Conservation (phyloP, 768 basidiomycete species). For the Neoboletus subvelutipes region DNA sequence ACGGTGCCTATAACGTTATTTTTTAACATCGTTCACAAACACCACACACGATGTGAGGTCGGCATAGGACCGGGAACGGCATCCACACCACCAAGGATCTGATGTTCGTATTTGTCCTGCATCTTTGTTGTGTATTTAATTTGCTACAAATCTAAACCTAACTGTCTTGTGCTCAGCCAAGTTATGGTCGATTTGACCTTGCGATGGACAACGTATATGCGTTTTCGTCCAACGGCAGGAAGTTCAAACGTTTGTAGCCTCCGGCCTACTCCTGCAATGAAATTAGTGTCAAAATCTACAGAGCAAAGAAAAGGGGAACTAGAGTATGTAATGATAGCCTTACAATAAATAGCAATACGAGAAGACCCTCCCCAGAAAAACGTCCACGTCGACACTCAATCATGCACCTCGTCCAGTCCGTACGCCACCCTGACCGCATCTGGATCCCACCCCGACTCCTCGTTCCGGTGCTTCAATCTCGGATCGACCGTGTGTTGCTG, state of each 20-base stretch:
- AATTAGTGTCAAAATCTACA: not conserved
- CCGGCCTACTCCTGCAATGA: not conserved
- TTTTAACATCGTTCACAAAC: not conserved
- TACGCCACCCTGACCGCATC: conserved; percentile 16
- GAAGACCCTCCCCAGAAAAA: too few species aligned
- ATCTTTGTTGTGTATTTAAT: not conserved
- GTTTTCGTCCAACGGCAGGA: not conserved
- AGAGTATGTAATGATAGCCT: conserved; percentile 15
- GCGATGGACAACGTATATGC: not conserved
- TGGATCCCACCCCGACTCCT: conserved; percentile 31
- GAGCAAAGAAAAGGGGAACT: not conserved
- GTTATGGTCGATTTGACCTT: not conserved
- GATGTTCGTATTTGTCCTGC: not conserved
- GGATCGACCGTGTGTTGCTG: conserved; percentile 26
- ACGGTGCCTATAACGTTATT: not conserved
- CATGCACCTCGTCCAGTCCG: conserved; percentile 19
- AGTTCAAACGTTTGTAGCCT: not conserved
- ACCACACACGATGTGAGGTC: not conserved
- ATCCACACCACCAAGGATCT: not conserved
- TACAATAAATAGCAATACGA: conserved; percentile 17
- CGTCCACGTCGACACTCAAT: conserved; percentile 1
- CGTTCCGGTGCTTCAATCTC: conserved; percentile 30
- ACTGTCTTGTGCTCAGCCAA: not conserved
- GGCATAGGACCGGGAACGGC: too few species aligned
- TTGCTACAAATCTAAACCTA: conserved; percentile 1